Evolutionary conservation across 163 green algal species (phyloP).

Genomic region (Botryococcus braunii): DNA sequence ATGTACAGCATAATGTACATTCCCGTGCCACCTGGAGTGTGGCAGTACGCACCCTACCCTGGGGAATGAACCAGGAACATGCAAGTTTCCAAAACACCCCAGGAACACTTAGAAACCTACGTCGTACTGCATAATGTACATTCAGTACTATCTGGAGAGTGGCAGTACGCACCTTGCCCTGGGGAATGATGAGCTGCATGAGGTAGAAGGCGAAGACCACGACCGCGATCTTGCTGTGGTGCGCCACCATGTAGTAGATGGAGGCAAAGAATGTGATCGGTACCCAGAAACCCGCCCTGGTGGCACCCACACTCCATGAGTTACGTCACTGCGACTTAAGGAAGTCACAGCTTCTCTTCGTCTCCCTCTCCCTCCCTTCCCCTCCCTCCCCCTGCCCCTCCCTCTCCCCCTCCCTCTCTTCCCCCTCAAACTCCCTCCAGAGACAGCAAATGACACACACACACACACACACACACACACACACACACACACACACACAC

Average conservation of each 20-base stretch:
- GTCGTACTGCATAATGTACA: not conserved
- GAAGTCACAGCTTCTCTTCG: too few relatives aligned
- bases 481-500: not conserved
- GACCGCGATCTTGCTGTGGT: not conserved
- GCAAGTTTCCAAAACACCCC: not conserved
- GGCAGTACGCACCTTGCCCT: not conserved
- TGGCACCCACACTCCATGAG: too few relatives aligned
- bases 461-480: not conserved
- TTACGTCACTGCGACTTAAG: too few relatives aligned
- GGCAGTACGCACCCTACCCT: not conserved
- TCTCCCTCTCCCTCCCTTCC: too few relatives aligned
- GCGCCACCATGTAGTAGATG: conserved; percentile 1
- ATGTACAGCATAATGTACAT: not conserved
- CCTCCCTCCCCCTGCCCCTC: too few relatives aligned
- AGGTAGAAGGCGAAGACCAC: not conserved
- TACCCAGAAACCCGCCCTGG: too few relatives aligned
- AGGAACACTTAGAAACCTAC: not conserved
- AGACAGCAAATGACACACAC: conserved; percentile 1
- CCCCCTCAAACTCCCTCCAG: too few relatives aligned
- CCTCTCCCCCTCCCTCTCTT: too few relatives aligned
- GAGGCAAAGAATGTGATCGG: too few relatives aligned
- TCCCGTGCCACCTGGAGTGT: not conserved
- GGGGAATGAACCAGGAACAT: not conserved
- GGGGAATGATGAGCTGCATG: not conserved
- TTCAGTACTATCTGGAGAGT: not conserved